Evolutionary conservation across 192 early-diverging fungal genomes (phyloP).

Genomic region (Globomyces pollinis-pini): DNA sequence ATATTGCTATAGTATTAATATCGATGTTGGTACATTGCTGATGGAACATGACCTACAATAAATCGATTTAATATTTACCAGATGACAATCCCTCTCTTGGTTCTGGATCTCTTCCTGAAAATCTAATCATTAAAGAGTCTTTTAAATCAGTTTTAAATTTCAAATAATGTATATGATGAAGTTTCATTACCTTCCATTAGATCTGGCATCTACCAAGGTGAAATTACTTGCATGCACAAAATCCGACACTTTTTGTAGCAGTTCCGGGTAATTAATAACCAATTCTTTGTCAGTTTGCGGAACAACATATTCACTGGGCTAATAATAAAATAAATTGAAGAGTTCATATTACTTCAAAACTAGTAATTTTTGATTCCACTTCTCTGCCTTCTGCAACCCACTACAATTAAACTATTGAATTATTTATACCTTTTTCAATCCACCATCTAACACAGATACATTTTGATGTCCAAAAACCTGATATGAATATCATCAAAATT

Average conservation of each 20-base stretch:
- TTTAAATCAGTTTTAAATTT: neutral
- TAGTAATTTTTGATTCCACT: conserved; percentile 14
- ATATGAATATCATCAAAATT: too few species aligned
- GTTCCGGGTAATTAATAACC: conserved; percentile 29
- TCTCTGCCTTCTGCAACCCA: conserved; percentile 59
- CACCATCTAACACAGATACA: conserved; percentile 84
- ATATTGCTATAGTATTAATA: too few species aligned
- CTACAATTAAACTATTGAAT: too few species aligned
- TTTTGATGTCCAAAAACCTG: conserved; percentile 88
- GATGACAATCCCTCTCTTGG: conserved; percentile 66
- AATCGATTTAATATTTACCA: neutral
- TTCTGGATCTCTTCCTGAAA: conserved; percentile 68
- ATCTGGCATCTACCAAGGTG: conserved; percentile 29
- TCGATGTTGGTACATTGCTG: too few species aligned
- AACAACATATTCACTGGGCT: neutral
- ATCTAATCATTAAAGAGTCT: conserved; percentile 27
- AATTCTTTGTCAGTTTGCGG: conserved; percentile 17
- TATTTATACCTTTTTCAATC: too few species aligned
- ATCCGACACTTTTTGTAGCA: conserved; percentile 23
- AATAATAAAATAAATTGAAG: too few species aligned
- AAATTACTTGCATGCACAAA: conserved; percentile 20
- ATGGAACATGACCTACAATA: conserved; percentile 76
- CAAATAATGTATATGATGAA: neutral
- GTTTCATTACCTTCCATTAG: too few species aligned
- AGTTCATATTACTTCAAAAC: neutral